Conservation (phyloP, 2,329 filamentous ascomycete genomes). For the Arthrocladium fulminans region DNA sequence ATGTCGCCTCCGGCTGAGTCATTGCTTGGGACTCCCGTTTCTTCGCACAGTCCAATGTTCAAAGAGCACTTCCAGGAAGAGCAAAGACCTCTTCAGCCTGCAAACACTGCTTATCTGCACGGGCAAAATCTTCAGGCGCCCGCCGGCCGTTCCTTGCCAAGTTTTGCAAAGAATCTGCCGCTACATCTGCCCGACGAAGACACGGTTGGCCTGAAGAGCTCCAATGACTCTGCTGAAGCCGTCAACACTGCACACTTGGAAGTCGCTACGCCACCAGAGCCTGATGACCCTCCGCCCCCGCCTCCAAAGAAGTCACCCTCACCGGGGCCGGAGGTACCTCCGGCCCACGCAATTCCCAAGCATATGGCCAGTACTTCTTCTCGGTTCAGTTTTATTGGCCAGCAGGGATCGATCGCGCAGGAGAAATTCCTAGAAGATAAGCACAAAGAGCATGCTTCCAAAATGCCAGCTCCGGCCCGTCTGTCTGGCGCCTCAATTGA, state of each 20-base stretch:
- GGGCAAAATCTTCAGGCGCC: constrained; percentile 28
- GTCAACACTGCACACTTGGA: not conserved
- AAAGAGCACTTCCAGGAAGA: constrained; percentile 53
- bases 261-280: constrained; percentile 2
- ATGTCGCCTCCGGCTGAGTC: not conserved
- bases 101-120: constrained; percentile 36
- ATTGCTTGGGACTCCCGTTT: not conserved
- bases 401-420: constrained; percentile 49
- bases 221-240: constrained; percentile 20
- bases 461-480: constrained; percentile 27
- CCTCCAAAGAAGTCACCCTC: constrained; percentile 19
- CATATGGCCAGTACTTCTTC: constrained; percentile 50
- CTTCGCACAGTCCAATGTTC: constrained; percentile 48
- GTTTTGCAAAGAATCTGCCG: constrained; percentile 38
- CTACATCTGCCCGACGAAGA: constrained; percentile 14
- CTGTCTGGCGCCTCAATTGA: constrained; percentile 3
- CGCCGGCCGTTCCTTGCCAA: constrained; percentile 30
- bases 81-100: constrained; percentile 31
- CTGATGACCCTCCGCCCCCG: constrained; percentile 14
- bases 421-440: constrained; percentile 56
- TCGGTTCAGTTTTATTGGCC: constrained; percentile 55
- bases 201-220: constrained; percentile 6
- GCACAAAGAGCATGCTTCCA: constrained; percentile 47
- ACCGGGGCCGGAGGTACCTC: constrained; percentile 17
- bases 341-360: constrained; percentile 31